Percentiles rank a stretch among this genome's conserved stretches.
These are phyloP conservation scores for Coprinellus micaceus DNA, from an alignment of 768 basidiomycete genomes.

Conservation along the genomic window DNA sequence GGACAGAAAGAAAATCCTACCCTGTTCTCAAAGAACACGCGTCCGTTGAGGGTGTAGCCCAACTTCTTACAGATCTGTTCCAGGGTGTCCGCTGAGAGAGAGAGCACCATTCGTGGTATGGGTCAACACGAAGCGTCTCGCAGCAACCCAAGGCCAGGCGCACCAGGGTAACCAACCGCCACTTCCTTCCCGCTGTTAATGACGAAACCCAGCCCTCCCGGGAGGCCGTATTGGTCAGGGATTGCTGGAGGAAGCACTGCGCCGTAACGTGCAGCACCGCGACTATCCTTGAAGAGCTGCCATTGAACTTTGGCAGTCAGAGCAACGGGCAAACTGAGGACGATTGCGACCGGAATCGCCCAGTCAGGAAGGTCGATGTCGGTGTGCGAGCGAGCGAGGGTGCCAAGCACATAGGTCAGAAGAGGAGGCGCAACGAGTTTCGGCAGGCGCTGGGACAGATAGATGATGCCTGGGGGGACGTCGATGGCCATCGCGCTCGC, in stretches of 20 bases:
- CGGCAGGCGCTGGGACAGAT: slow-evolving; percentile 19
- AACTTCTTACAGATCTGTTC: slow-evolving; percentile 20
- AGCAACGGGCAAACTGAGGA: slow-evolving; percentile 16
- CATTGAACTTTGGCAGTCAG: slow-evolving; percentile 15
- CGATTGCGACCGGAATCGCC: slow-evolving; percentile 12
- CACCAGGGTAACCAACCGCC: slow-evolving; percentile 32
- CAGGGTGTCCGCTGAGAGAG: slow-evolving; percentile 18
- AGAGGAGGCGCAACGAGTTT: slow-evolving; percentile 20
- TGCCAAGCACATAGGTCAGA: slow-evolving; percentile 13
- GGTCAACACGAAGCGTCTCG: not conserved
- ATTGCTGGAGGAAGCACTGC: slow-evolving; percentile 19
- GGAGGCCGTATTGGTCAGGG: slow-evolving; percentile 13
- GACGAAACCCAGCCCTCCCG: slow-evolving; percentile 18
- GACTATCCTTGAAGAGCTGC: slow-evolving; percentile 12
- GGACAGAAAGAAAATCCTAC: slow-evolving; percentile 16
- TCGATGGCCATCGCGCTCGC: slow-evolving; percentile 13
- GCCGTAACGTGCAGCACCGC: slow-evolving; percentile 17
- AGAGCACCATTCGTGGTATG: slow-evolving; percentile 19
- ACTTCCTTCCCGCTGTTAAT: slow-evolving; percentile 15
- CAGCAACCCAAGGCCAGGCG: not conserved
- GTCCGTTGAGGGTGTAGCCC: slow-evolving; percentile 19
- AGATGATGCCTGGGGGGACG: slow-evolving; percentile 25
- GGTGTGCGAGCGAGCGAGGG: slow-evolving; percentile 2
- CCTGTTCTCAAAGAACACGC: slow-evolving; percentile 23
- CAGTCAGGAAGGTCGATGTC: slow-evolving; percentile 8